Evolutionary conservation across 202 grass and related monocot species (phyloP).

Genomic region (Alloteropsis angusta): DNA sequence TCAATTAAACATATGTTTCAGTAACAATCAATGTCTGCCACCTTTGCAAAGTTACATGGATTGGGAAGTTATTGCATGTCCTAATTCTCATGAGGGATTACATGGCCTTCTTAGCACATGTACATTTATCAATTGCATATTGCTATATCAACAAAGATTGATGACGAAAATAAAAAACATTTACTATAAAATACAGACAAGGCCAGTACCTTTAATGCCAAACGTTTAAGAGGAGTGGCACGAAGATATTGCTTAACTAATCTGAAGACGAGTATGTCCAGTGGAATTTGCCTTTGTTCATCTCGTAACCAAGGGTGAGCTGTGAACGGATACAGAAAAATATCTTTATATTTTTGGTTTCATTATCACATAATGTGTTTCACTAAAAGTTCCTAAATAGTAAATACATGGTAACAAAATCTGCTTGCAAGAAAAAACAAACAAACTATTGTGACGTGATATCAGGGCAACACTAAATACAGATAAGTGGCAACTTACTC

Average conservation of each 20-base stretch:
- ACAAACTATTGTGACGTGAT: neutral
- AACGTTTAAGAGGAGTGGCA: constrained; percentile 82
- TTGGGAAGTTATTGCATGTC: too few species aligned
- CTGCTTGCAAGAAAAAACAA: neutral
- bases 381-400: neutral
- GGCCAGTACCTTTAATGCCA: constrained; percentile 65
- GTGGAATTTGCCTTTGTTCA: constrained; percentile 62
- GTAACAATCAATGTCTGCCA: neutral
- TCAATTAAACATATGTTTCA: neutral
- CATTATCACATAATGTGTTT: neutral
- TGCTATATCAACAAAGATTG: neutral
- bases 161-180: neutral
- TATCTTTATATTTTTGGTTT: neutral
- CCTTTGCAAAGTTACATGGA: neutral
- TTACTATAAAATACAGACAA: neutral
- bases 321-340: constrained; percentile 20
- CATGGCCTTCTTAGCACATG: neutral
- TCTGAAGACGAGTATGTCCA: constrained; percentile 86
- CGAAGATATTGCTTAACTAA: constrained; percentile 88
- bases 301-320: constrained; percentile 93
- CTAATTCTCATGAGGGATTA: neutral
- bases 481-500: constrained; percentile 50
- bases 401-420: neutral
- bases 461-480: constrained; percentile 9
- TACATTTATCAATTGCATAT: constrained; percentile 10